phyloP scores from a whole-genome alignment of 345 rosid genomes.

The Heritiera fomes region DNA sequence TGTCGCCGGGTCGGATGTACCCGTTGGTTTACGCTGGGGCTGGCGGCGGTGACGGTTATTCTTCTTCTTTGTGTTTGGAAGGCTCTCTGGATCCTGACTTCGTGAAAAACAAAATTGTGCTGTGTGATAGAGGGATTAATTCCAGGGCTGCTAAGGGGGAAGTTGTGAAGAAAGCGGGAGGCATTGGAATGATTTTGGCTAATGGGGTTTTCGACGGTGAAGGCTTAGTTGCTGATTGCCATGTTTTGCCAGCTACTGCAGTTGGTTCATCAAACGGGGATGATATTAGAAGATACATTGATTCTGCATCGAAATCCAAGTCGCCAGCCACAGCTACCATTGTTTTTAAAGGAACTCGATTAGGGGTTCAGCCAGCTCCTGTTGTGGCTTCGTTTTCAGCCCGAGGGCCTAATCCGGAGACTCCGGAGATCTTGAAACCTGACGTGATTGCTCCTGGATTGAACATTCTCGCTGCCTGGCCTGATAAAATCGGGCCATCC shows the following conservation, averaged over 20 bases:
- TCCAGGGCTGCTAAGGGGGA: slow-evolving; percentile 80
- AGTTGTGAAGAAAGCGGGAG: slow-evolving; percentile 83
- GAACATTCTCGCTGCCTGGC: slow-evolving; percentile 96
- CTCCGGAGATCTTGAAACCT: slow-evolving; percentile 83
- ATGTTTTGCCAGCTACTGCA: slow-evolving; percentile 75
- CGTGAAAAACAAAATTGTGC: slow-evolving; percentile 62
- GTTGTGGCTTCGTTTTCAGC: slow-evolving; percentile 90
- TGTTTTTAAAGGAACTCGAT: slow-evolving; percentile 71
- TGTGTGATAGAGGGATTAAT: slow-evolving; percentile 91
- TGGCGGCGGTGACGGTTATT: slow-evolving; percentile 65
- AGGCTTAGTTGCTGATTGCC: slow-evolving; percentile 91
- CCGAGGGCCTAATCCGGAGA: slow-evolving; percentile 80
- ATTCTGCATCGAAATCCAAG: slow-evolving; percentile 42
- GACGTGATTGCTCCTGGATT: slow-evolving; percentile 91
- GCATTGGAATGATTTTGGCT: slow-evolving; percentile 87
- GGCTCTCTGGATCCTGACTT: slow-evolving; percentile 62
- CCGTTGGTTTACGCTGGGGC: slow-evolving; percentile 72
- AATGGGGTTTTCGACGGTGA: slow-evolving; percentile 89
- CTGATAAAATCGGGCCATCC: slow-evolving; percentile 74
- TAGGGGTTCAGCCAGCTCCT: slow-evolving; percentile 73
- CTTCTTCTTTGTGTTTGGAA: slow-evolving; percentile 74
- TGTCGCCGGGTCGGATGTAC: slow-evolving; percentile 57
- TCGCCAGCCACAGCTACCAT: slow-evolving; percentile 68
- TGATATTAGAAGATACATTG: slow-evolving; percentile 63
- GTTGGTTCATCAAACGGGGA: slow-evolving; percentile 77